Base-by-base conservation (phyloP, 805 yeast species). In the Cyberlindnera mycetangii region DNA sequence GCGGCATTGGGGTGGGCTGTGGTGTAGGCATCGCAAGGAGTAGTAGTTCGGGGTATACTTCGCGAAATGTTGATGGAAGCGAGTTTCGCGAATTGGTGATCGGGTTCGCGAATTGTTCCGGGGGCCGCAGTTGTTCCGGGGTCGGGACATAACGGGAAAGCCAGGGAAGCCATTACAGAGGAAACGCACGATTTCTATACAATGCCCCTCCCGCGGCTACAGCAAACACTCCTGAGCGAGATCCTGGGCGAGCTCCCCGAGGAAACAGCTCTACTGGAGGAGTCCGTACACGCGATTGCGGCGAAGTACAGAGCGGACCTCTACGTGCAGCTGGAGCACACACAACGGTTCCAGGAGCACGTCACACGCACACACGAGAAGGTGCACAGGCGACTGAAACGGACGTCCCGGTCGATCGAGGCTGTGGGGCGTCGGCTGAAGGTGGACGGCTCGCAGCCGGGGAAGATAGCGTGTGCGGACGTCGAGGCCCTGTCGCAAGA, bases 1-100 rank as follows among this genome's bases (percentile, higher is more conserved):
- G 62, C 1, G 54, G 59, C 61, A 33, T 33, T 25, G 28, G 10
- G 10, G 25, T 25, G 28, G 7, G 28, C 28, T 25, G 28, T 25
- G n/a, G n/a, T n/a, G n/a, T n/a, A n/a, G n/a, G n/a, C n/a, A n/a
- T n/a, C n/a, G n/a, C n/a, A n/a, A n/a, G n/a, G n/a, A n/a, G n/a
- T n/a, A n/a, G n/a, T n/a, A n/a, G n/a, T n/a, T n/a, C n/a, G n/a
- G n/a, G 28, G n/a, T 25, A 10, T 7, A 11, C 14, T 25, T n/a
- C 28, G 28, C 28, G 28, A 25, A 25, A 11, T 25, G 28, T 25
- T 25, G 28, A 25, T 25, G 28, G 28, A 25, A 22, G 32, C 7
- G 15, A 25, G 37, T 17, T 22, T 24, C 6, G 28, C 20, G 20
- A 31, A 3, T 24, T 28, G 17, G 33, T 14, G 12, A 32, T 30